Base-by-base conservation (phyloP, 768 basidiomycete genomes). In the Serpula lacrymans region DNA sequence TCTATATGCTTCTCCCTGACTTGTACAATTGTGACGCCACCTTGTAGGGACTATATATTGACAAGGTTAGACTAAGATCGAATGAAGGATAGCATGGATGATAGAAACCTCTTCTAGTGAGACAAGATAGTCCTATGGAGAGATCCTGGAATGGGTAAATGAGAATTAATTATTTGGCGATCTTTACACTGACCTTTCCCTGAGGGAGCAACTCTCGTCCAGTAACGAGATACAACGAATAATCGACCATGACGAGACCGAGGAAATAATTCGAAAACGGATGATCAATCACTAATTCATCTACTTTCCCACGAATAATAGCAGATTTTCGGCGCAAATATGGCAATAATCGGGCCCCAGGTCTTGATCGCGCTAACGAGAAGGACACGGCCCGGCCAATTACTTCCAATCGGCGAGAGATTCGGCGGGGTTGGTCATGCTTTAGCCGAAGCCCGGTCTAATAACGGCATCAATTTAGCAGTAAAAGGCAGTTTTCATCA, bases 11-110 rank as follows among this genome's bases (percentile, higher is more conserved):
- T 97, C 62, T 97, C 94, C 26, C 92, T 75, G 13, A 95, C 71
- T 62, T 96, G 94, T 4, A 96, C 89, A 34, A 94, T 55, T 1
- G 90, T 92, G 1, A 95, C 91, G 2, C 92, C 93, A 8, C 93
- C 93, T 55, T 78, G 67, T 12, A 95, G 67, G 2, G 91, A 73
- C 89, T 92, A 11, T 17, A 47, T 22, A 47, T 16, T 14, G 13
- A 41, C 17, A 28, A 39, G 37, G 14, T 14, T 37, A 24, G 20
- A 41, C 9, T 23, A 45, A 16, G 50, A 31, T 39, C 16, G 44
- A 41, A 31, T n/a, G n/a, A 13, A 6, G 21, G 22, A 11, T 18
- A 27, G 27, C 12, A 29, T 17, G 3, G 14, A 18, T 21, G 29
- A 35, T 6, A 17, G 47, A 9, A 52, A 87, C 88, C 65, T 87